These are phyloP conservation scores for Aureobasidium zeae DNA, from an alignment of 2,329 filamentous ascomycete genomes.

Conservation along the genomic window DNA sequence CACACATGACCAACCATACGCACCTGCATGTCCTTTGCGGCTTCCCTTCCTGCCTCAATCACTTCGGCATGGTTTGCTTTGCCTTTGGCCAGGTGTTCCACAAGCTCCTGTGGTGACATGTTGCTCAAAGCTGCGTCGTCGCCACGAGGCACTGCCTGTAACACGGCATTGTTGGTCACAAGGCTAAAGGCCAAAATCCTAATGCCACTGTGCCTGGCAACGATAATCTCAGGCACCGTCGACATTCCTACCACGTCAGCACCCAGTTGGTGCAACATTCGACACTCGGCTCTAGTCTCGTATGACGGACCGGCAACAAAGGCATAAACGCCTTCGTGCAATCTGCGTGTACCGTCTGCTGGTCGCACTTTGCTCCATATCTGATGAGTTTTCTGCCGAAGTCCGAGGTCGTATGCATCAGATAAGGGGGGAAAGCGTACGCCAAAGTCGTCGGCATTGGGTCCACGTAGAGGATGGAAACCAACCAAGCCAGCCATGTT, in stretches of 20 bases:
- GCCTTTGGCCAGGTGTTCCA: conserved; percentile 47
- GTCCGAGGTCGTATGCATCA: conserved; percentile 56
- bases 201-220: conserved; percentile 55
- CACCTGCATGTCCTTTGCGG: conserved; percentile 53
- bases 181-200: conserved; percentile 55
- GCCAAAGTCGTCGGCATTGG: conserved; percentile 54
- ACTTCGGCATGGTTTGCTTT: conserved; percentile 59
- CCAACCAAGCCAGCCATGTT: conserved; percentile 55
- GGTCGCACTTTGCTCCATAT: conserved; percentile 46
- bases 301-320: conserved; percentile 57
- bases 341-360: conserved; percentile 38
- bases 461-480: conserved; percentile 51
- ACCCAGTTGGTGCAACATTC: conserved; percentile 50
- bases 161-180: conserved; percentile 55
- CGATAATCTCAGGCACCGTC: conserved; percentile 59
- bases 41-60: conserved; percentile 49
- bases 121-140: conserved; percentile 47
- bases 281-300: conserved; percentile 56
- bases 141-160: conserved; percentile 50
- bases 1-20: not conserved
- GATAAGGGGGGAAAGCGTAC: conserved; percentile 54
- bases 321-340: conserved; percentile 59
- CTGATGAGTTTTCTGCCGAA: conserved; percentile 48
- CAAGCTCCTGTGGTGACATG: conserved; percentile 42
- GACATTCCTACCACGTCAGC: conserved; percentile 65